Evolutionary conservation across 2,329 filamentous ascomycete species (phyloP), one percentile per base, ranked within the genome.

Genomic region (Nakataea oryzae): DNA sequence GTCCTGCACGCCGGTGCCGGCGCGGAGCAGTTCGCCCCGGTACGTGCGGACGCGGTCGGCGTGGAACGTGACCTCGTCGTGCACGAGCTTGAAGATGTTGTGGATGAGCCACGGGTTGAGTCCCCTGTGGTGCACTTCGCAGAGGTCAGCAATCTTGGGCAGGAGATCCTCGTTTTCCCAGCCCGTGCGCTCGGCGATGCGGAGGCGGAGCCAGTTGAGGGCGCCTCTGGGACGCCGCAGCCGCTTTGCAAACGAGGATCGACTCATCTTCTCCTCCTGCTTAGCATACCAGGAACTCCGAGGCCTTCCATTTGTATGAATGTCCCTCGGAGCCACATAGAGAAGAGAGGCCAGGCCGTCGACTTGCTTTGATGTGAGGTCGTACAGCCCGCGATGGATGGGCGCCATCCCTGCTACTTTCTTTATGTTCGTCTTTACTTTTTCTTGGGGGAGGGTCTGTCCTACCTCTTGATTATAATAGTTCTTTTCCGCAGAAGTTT

Each of bases 61-160:
- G 1, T 61, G 34, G 59, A 66, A 60, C 12, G 63, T 60, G 14
- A 65, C 64, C 61, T 69, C 67, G 14, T 58, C 62, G 7, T 93
- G 50, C 4, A 69, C 50, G 29, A 61, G 60, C 34, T 63, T 54
- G 47, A 69, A 69, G 1, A 67, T 28, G 28, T 66, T 60, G 24
- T 66, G 66, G 9, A 69, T 29, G 3, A 70, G 29, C 11, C 24
- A 61, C 14, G 69, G 69, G 57, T 69, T 65, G 21, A 71, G 62
- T 24, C 59, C 59, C 21, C 56, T n/a, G 56, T 17, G 59, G 28
- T 61, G 59, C 3, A 61, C 59, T 50, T 30, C 27, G 21, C 59
- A 61, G 4, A 61, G 28, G 28, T 61, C 59, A 5, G 54, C 59
- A 3, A 54, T 9, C 54, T 54, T 50, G 3, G 59, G 59, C 29